Conservation (phyloP, 805 yeast genomes). For the Torulaspora indica region DNA sequence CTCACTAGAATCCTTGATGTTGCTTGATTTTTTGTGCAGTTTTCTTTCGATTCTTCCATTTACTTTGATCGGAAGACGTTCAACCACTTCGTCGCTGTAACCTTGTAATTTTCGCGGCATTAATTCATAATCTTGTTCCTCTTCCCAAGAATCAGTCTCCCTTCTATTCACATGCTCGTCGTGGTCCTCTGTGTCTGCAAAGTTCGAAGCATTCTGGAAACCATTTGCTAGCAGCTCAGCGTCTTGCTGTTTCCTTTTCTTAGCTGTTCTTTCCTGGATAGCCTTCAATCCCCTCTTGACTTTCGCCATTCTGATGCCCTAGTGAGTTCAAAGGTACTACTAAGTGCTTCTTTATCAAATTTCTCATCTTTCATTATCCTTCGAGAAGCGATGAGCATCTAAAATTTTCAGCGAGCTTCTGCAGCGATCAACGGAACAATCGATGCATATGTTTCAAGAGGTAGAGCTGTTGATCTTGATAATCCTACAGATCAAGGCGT, state of each 20-base stretch:
- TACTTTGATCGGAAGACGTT: conserved; percentile 74
- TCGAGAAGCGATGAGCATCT: conserved; percentile 9
- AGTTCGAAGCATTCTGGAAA: conserved; percentile 11
- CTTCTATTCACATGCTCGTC: conserved; percentile 16
- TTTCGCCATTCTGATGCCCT: conserved; percentile 25
- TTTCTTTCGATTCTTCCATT: conserved; percentile 76
- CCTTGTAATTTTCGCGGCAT: conserved; percentile 55
- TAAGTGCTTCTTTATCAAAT: no score
- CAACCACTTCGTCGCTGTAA: conserved; percentile 44
- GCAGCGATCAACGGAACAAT: not conserved
- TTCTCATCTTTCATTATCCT: not conserved
- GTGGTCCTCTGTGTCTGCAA: conserved; percentile 21
- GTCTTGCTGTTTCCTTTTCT: conserved; percentile 33
- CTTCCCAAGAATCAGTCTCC: conserved; percentile 50
- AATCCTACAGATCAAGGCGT: not conserved
- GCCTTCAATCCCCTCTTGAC: conserved; percentile 28
- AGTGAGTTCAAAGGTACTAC: no score
- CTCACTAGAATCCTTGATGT: conserved; percentile 11
- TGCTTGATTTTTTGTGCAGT: conserved; percentile 34
- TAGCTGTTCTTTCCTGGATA: conserved; percentile 30
- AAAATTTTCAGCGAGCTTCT: conserved; percentile 15
- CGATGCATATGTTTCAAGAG: not conserved
- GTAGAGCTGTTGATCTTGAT: not conserved
- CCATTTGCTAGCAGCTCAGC: conserved; percentile 25
- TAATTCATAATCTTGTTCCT: conserved; percentile 74